Base-by-base conservation (phyloP, 2,329 filamentous ascomycete species). In the Aspergillus sp. region DNA sequence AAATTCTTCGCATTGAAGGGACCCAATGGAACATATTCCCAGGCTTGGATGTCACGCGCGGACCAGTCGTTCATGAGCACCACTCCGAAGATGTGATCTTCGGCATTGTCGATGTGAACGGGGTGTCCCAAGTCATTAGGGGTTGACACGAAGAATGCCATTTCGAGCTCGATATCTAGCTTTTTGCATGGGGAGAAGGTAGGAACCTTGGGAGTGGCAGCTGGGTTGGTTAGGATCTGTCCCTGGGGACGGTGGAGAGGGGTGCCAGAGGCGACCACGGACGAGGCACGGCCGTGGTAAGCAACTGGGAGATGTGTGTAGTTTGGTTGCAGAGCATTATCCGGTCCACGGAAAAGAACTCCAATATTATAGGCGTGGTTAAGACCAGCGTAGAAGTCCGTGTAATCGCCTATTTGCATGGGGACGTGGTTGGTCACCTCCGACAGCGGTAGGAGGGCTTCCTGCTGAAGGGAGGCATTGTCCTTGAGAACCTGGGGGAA, bases 1-100 rank as follows among this genome's bases (percentile, higher is more conserved):
- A 95, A 93, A 72, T 93, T 93, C 82, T 96, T 95, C 23, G 86
- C 82, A 61, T 90, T 92, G 77, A 95, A 93, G 0, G 90, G 90
- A 0, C 91, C 91, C 7, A 93, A 77, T 0, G 91, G 91, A 8
- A 93, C 82, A 64, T 93, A 93, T 73, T 96, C 91, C 90, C 90
- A 95, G 0, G 84, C 83, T 70, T 96, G 91, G 50, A 95, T 87
- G 66, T 95, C 90, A 62, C 90, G 80, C 4, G 90, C 90, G 55
- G 87, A 91, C 91, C 91, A 96, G 74, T 96, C 91, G 66, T 96
- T 96, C 81, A 96, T 84, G 57, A 96, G 75, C 0, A 95, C 90
- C 25, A 91, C 81, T 14, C 91, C 91, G 68, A 95, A 95, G 27
- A 96, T 81, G 66, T 87, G 81, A 17, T 90, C 83, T 53, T 87